These are phyloP conservation scores for Globisporangium canariense DNA, from an alignment of 352 stramenopile genomes.

Conservation along the genomic window DNA sequence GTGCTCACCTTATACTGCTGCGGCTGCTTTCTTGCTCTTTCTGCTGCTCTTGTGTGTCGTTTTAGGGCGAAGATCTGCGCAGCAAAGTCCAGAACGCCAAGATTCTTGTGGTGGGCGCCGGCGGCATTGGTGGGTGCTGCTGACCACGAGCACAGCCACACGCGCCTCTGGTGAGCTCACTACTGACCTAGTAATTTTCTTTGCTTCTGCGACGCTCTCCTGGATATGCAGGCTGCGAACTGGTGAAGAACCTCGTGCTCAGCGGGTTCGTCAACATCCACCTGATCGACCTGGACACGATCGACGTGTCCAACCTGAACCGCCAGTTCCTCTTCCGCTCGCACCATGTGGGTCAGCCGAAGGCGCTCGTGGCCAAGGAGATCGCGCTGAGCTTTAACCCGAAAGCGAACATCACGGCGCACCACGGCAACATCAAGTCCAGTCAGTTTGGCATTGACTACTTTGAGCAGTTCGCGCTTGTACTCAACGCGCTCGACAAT, in stretches of 20 bases:
- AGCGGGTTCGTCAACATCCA: constrained; percentile 92
- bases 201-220: background rate
- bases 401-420: constrained; percentile 82
- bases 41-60: background rate
- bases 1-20: background rate
- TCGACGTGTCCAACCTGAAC: constrained; percentile 99
- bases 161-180: background rate
- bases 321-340: constrained; percentile 99
- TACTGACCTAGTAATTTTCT: background rate
- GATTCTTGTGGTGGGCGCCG: constrained; percentile 96
- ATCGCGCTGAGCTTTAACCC: constrained; percentile 90
- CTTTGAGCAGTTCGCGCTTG: constrained; percentile 94
- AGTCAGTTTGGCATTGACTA: constrained; percentile 92
- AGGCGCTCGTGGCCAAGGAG: constrained; percentile 88
- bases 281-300: constrained; percentile 99
- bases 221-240: constrained; percentile 88
- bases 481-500: constrained; percentile 99
- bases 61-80: constrained; percentile 54
- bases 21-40: constrained; percentile 1
- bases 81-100: constrained; percentile 75
- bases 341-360: constrained; percentile 97
- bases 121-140: constrained; percentile 91
- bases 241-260: constrained; percentile 99
- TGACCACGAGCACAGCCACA: background rate
- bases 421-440: constrained; percentile 98